phyloP scores from a whole-genome alignment of 345 rosid genomes.

The Lepidium sativum region DNA sequence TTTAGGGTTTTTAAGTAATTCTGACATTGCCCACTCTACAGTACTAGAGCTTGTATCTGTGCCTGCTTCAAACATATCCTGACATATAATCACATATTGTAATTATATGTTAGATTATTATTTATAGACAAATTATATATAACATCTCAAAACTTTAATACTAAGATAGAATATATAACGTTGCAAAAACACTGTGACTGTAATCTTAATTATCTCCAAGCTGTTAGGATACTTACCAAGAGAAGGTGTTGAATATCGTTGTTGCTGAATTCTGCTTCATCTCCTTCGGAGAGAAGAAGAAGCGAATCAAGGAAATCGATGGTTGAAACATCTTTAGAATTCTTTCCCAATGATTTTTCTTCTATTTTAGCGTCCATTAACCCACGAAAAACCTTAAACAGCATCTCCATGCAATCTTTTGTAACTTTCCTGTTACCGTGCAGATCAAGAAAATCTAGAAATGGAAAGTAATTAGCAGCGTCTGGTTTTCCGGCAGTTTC shows the following conservation, averaged over 20 bases:
- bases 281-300: background rate
- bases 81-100: background rate
- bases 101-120: too few relatives aligned
- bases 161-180: too few relatives aligned
- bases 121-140: background rate
- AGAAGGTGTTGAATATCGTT: background rate
- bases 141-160: too few relatives aligned
- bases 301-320: slow-evolving; percentile 1
- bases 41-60: slow-evolving; percentile 24
- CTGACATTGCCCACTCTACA: slow-evolving; percentile 80
- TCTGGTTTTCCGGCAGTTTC: background rate
- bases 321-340: background rate
- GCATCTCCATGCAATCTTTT: background rate
- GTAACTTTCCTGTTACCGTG: slow-evolving; percentile 8
- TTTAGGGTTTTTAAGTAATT: slow-evolving; percentile 48
- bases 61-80: slow-evolving; percentile 2
- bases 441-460: slow-evolving; percentile 8
- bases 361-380: slow-evolving; percentile 12
- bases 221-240: background rate
- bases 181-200: too few relatives aligned
- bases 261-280: background rate
- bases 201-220: background rate
- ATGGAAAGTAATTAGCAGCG: slow-evolving; percentile 6
- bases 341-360: background rate
- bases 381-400: slow-evolving; percentile 8